These are phyloP conservation scores for Colletotrichum godetiae DNA, from an alignment of 2,329 filamentous ascomycete genomes.

Conservation along the genomic window DNA sequence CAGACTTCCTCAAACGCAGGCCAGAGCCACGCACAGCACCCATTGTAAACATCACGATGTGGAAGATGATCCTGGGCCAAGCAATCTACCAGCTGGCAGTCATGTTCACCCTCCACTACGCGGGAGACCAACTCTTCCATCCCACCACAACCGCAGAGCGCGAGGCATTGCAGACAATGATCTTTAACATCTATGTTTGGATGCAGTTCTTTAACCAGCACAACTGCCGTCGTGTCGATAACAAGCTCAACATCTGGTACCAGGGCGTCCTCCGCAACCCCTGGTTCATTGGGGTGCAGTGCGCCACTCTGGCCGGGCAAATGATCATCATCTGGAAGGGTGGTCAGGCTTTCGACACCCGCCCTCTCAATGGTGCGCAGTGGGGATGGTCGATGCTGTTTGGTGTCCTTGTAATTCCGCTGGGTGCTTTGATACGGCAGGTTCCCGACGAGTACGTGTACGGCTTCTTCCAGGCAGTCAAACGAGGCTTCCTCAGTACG, in stretches of 20 bases:
- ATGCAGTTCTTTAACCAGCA: slow-evolving; percentile 92
- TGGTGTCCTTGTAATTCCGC: slow-evolving; percentile 73
- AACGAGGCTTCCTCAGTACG: slow-evolving; percentile 42
- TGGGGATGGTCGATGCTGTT: slow-evolving; percentile 79
- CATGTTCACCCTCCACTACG: slow-evolving; percentile 71
- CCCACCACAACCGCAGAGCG: slow-evolving; percentile 12
- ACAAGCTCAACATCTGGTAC: slow-evolving; percentile 82
- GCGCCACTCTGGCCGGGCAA: slow-evolving; percentile 76
- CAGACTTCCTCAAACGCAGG: slow-evolving; percentile 46
- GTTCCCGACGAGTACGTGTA: slow-evolving; percentile 56
- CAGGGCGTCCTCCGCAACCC: slow-evolving; percentile 80
- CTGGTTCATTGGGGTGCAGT: slow-evolving; percentile 79
- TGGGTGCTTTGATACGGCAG: slow-evolving; percentile 59
- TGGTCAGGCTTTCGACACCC: slow-evolving; percentile 73
- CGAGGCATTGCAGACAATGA: slow-evolving; percentile 70
- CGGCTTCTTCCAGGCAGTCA: slow-evolving; percentile 39
- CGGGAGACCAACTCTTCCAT: slow-evolving; percentile 61
- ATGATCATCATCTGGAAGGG: slow-evolving; percentile 79
- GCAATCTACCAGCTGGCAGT: slow-evolving; percentile 76
- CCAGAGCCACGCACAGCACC: slow-evolving; percentile 44
- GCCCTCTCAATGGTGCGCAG: slow-evolving; percentile 69
- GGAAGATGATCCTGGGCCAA: slow-evolving; percentile 86
- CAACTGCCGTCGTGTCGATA: slow-evolving; percentile 85
- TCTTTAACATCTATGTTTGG: slow-evolving; percentile 90
- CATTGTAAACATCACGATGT: slow-evolving; percentile 77